Evolutionary conservation across 345 rosid genomes (phyloP).

Genomic region (Moringa oleifera): DNA sequence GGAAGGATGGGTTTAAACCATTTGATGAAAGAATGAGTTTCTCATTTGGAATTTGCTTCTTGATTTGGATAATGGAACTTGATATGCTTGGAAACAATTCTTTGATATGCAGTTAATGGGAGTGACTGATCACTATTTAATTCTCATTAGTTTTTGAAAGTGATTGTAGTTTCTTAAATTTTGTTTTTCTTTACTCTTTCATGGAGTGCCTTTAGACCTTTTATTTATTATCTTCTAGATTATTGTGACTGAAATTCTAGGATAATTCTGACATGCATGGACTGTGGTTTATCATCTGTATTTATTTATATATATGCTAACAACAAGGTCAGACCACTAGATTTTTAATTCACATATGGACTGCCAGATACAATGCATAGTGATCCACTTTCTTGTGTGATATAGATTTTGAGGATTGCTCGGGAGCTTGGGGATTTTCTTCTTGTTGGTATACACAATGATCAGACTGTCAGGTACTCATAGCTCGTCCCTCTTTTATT

Average conservation of each 20-base stretch:
- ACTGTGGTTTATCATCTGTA: not conserved
- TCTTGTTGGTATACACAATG: slow-evolving; percentile 71
- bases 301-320: not conserved
- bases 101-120: not conserved
- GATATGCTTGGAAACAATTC: not conserved
- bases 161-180: not conserved
- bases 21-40: not conserved
- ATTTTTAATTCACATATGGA: not conserved
- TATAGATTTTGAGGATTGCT: slow-evolving; percentile 58
- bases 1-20: not conserved
- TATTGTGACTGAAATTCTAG: not conserved
- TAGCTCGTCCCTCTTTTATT: no score
- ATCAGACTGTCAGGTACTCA: slow-evolving; percentile 69
- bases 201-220: not conserved
- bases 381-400: slow-evolving; percentile 5
- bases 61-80: not conserved
- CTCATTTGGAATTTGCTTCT: not conserved
- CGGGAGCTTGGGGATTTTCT: slow-evolving; percentile 75
- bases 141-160: not conserved
- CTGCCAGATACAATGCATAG: not conserved
- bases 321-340: not conserved
- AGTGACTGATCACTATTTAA: not conserved
- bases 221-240: not conserved
- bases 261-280: not conserved
- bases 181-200: not conserved